Base-by-base conservation (phyloP, 1,139 yeast genomes). In the Geotrichum armillariae region DNA sequence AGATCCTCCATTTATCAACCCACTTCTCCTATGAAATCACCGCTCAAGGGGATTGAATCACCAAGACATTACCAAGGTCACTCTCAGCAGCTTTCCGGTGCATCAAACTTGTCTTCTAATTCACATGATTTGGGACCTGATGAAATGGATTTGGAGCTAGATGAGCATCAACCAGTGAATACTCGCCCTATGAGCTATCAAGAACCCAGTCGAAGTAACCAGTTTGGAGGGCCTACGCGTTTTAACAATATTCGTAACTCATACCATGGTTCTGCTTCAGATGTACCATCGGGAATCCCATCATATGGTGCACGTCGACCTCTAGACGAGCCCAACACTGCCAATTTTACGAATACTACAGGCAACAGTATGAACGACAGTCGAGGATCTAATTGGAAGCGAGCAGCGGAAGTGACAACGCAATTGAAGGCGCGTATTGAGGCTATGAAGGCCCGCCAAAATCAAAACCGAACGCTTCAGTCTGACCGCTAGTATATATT, bases 371-470 rank as follows among this genome's bases (percentile, higher is more conserved):
- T 7, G 8, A 31, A 29, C 16, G 36, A 25, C 22, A 31, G 29
- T 5, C 21, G 46, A 21, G 35, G 32, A 11, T 18, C 41, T 2
- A 82, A 85, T 59, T 90, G 96, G 96, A 80, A 78, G 61, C 78
- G 93, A 47, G 96, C 96, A 0, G 93, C 94, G 0, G 95, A 87
- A 58, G 94, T 89, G 12, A 90, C 97, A 1, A 80, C 82, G 14
- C 94, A 86, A 65, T 75, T 87, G 63, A 85, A 85, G 64, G 95
- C 90, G 0, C 72, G 96, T 58, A 90, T 91, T 45, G 95, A 88
- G 66, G 84, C 85, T 67, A 89, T 90, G 96, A 86, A 84, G 65
- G 88, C 88, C 2, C 50, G 60, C 4, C 48, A 44, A 11, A 46
- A 38, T 20, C 42, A 27, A 27, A 36, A 22, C 17, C 42, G 45